Evolutionary conservation across 164 flowering plant genomes (phyloP).

Genomic region (Buxus sempervirens): DNA sequence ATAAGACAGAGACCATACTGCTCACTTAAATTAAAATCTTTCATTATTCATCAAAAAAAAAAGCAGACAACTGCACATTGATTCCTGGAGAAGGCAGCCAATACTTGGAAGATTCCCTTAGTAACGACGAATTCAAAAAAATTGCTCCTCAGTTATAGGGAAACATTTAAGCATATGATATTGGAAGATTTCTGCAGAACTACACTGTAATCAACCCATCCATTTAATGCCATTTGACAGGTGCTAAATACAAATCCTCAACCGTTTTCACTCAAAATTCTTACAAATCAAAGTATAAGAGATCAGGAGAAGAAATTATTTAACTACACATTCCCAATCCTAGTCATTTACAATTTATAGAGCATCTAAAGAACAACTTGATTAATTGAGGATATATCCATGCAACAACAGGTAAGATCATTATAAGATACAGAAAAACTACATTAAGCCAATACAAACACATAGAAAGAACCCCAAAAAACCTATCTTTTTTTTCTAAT

Average conservation of each 20-base stretch:
- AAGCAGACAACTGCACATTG: too few relatives aligned
- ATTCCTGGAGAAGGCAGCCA: too few relatives aligned
- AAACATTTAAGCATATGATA: too few relatives aligned
- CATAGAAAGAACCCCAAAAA: too few relatives aligned
- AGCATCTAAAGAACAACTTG: not conserved
- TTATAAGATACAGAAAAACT: not conserved
- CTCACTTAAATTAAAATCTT: too few relatives aligned
- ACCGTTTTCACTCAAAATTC: not conserved
- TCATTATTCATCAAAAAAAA: too few relatives aligned
- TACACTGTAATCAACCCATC: not conserved
- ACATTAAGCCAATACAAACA: not conserved
- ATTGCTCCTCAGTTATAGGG: too few relatives aligned
- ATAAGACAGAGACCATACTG: too few relatives aligned
- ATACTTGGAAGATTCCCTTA: too few relatives aligned
- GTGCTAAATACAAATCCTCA: not conserved
- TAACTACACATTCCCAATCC: not conserved
- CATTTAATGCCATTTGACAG: not conserved
- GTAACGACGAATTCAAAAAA: too few relatives aligned
- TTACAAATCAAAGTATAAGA: not conserved
- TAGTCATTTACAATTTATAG: not conserved
- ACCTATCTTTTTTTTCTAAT: too few relatives aligned
- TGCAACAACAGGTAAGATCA: not conserved
- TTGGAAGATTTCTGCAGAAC: not conserved
- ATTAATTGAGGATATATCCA: not conserved
- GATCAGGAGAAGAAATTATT: too few relatives aligned